Evolutionary conservation across 2,329 filamentous ascomycete genomes (phyloP), one percentile per base, ranked within the genome.

Genomic region (Cladobotryum mycophilum): DNA sequence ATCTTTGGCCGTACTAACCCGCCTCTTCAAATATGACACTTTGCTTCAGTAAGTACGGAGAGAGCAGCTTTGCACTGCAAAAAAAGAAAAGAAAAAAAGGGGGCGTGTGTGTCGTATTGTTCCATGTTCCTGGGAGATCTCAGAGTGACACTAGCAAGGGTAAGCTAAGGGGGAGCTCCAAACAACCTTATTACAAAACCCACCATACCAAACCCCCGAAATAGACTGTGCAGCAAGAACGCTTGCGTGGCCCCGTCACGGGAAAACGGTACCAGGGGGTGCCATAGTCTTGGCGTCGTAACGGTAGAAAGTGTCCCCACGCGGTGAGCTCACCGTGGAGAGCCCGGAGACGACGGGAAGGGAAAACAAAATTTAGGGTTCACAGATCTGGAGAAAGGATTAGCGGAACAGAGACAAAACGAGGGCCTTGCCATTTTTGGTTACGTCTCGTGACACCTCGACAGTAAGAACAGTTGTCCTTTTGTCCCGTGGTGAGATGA

Each of bases 211-310:
- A 30, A 11, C 25, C 25, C 25, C 25, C 9, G 25, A 30, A 30
- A 30, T 30, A 18, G 47, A 45, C 48, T 37, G 45, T 47, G 47
- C 47, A 41, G 18, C 17, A n/a, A 43, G 36, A 22, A 43, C 38
- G 14, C 36, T 50, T 46, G 42, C 38, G 22, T 43, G 38, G 37
- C 36, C 47, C 43, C 40, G 43, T 53, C 44, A 48, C 48, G 51
- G 51, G 51, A 53, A 47, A 53, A 50, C 47, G 50, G 50, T 52
- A 45, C 46, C 30, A 45, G 20, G 20, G 13, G 45, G 20, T 25
- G n/a, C 47, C 40, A 45, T 38, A 37, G 47, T 8, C 25, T 30
- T 30, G 25, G 25, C 25, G 25, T 30, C 3, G 34, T 22, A 52
- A 49, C 42, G 15, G 47, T 52, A 33, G 47, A 46, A 17, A 41